Evolutionary conservation across 2,329 filamentous ascomycete species (phyloP), one percentile per base, ranked within the genome.

Genomic region (Gaeumannomyces sp.): DNA sequence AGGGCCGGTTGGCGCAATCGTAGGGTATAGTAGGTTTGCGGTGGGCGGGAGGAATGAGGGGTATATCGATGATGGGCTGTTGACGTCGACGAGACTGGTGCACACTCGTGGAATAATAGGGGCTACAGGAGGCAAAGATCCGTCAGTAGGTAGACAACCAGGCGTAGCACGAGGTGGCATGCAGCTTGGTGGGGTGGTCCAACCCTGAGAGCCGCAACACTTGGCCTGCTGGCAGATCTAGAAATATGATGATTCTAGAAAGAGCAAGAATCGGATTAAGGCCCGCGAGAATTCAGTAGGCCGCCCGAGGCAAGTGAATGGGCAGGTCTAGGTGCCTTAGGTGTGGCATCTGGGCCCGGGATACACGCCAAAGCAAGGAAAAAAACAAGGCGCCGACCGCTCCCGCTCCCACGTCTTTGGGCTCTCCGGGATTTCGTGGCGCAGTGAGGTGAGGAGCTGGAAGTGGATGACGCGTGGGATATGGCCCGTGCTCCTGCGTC

Each of bases 381-480:
- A 27, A 59, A 58, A 59, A 27, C 11, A 59, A 28, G 45, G 45
- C 22, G 45, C 45, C 45, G 19, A 53, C 45, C 22, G 45, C 45
- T 38, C 35, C 19, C 45, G 45, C 45, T 53, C 45, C n/a, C 14
- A 45, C 45, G 45, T 53, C 45, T 22, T 45, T 45, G 38, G 16
- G 19, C 28, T 60, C 59, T 27, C 31, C 16, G 25, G 22, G 59
- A 38, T 60, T 60, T 28, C 27, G 57, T 59, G 29, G 57, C 57
- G 57, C 29, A 31, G 57, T 13, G 28, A 60, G 14, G 57, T 13
- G 28, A 60, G 14, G 28, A 31, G 31, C 59, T 31, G 59, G 59
- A 38, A 60, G 59, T 27, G 59, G 59, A 60, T 60, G 59, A 60
- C 59, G 59, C 59, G 22, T 59, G 28, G 31, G 59, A 25, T n/a